Evolutionary conservation across 78 protist species (phyloP).

Genomic region (Goniomonas avonlea): DNA sequence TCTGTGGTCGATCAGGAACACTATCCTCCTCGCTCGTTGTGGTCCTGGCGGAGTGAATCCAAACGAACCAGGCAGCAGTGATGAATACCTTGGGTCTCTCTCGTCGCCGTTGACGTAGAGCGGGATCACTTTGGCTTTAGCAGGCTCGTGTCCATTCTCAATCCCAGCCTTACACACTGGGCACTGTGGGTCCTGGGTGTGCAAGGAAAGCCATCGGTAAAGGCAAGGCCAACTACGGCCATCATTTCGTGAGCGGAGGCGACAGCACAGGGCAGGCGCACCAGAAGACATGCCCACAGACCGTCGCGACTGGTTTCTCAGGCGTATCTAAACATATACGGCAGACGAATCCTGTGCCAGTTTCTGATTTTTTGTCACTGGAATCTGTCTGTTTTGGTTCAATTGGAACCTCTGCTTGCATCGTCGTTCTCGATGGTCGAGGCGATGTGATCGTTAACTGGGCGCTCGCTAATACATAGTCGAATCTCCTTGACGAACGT

Average conservation of each 20-base stretch:
- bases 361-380: too few relatives aligned
- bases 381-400: too few relatives aligned
- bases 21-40: neutral
- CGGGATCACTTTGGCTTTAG: neutral
- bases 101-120: neutral
- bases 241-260: too few relatives aligned
- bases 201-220: neutral
- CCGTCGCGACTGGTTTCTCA: neutral
- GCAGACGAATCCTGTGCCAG: neutral
- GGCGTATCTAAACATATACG: neutral
- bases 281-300: neutral
- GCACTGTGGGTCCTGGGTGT: neutral
- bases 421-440: too few relatives aligned
- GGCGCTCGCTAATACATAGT: too few relatives aligned
- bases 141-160: neutral
- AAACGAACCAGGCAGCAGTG: neutral
- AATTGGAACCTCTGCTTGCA: too few relatives aligned
- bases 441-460: too few relatives aligned
- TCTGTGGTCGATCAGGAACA: neutral
- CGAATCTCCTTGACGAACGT: too few relatives aligned
- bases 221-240: neutral
- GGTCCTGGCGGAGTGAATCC: neutral
- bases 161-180: slow-evolving; percentile 3
- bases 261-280: neutral
- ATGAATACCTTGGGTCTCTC: neutral